These are phyloP conservation scores for Talaromyces amestolkiae DNA, from an alignment of 2,329 filamentous ascomycete species.

Conservation along the genomic window DNA sequence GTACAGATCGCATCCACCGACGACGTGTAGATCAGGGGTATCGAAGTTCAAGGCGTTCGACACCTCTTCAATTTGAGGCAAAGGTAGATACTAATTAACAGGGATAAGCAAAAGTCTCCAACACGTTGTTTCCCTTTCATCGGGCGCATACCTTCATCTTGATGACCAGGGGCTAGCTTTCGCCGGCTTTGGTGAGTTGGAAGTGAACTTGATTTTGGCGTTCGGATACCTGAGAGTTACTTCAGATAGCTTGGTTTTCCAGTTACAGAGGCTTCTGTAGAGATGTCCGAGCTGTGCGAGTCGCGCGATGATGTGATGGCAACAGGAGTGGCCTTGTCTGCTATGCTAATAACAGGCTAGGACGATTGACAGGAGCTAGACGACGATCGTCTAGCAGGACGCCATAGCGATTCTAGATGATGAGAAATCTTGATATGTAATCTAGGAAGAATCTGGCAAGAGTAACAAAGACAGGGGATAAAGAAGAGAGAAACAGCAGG, in stretches of 20 bases:
- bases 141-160: constrained; percentile 17
- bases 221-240: not conserved
- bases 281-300: constrained; percentile 8
- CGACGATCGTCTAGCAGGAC: constrained; percentile 44
- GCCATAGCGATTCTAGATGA: constrained; percentile 21
- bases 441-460: constrained; percentile 19
- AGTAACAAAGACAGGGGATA: constrained; percentile 18
- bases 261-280: not conserved
- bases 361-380: constrained; percentile 44
- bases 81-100: constrained; percentile 73
- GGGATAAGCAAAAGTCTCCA: constrained; percentile 19
- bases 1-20: constrained; percentile 93
- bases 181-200: not conserved
- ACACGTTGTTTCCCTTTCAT: not conserved
- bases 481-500: constrained; percentile 21
- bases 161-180: not conserved
- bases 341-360: constrained; percentile 43
- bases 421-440: constrained; percentile 10
- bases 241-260: not conserved
- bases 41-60: constrained; percentile 94
- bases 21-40: constrained; percentile 85
- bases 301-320: constrained; percentile 43
- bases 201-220: not conserved
- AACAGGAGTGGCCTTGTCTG: constrained; percentile 43
- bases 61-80: constrained; percentile 86